Base-by-base conservation (phyloP, 169 alveolate species). In the Fabrea salina region DNA sequence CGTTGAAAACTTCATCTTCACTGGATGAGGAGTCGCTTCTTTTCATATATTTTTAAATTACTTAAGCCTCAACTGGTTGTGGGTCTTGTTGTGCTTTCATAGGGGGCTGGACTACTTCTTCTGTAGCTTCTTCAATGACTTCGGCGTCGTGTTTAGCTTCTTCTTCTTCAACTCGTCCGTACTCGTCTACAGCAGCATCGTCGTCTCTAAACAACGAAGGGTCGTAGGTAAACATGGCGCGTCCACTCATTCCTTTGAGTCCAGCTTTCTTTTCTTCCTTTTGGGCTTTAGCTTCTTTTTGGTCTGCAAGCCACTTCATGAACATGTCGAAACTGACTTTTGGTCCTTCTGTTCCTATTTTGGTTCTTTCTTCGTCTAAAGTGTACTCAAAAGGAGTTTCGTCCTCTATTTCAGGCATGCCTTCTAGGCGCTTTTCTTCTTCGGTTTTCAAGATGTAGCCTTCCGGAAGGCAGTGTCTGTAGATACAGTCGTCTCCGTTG, bases 381-480 rank as follows among this genome's bases (percentile, higher is more conserved):
- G 85, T 83, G 54, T 95, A 98, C 85, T 97, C 99, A 40, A 97
- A 56, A 61, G 97, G 89, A 72, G 79, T 88, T 51, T 96, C 97
- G 25, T 94, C 96, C 8, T 72, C 67, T 8, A n/a, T 41, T 2
- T 37, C 61, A 16, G 19, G 33, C 40, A 43, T 44, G n/a, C n/a
- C n/a, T 53, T 89, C 97, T 49, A 85, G 93, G 37, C 67, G 83
- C 25, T 90, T 84, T 59, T 82, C 88, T 72, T 80, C 83, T 19
- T 88, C 89, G 61, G 82, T 86, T 41, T 85, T 83, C 47, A 92
- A 51, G 4, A 91, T 88, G 80, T 85, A 91, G 68, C 99, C 99
- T 67, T 93, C 96, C 4, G 99, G 99, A 30, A 98, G 91, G 78
- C 98, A 94, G 85, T 98, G 99, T 51, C 98, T 94, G 84, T 98